These are phyloP conservation scores for Chrysoporthe austroafricana DNA, from an alignment of 2,329 filamentous ascomycete genomes.

Conservation along the genomic window DNA sequence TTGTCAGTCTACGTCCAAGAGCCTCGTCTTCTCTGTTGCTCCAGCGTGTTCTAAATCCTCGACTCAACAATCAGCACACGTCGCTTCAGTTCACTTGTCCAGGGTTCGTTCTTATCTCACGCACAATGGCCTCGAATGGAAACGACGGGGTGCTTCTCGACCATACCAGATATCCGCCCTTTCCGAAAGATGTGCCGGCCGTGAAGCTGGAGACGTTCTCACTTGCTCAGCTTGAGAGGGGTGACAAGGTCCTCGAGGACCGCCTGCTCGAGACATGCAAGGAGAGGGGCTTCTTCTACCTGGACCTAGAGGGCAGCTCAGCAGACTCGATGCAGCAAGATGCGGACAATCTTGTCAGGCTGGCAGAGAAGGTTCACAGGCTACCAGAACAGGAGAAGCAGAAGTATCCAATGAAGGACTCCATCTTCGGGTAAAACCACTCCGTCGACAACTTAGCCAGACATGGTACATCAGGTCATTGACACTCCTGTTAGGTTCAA, in stretches of 20 bases:
- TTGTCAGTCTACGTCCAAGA: neutral
- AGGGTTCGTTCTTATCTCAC: neutral
- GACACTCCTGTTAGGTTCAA: slow-evolving; percentile 21
- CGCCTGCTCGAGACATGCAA: slow-evolving; percentile 27
- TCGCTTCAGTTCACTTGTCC: neutral
- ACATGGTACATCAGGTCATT: neutral
- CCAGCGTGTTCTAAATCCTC: too few relatives aligned
- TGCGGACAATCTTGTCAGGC: slow-evolving; percentile 25
- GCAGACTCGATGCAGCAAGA: slow-evolving; percentile 23
- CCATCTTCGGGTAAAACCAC: slow-evolving; percentile 26
- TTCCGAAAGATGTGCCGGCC: slow-evolving; percentile 22
- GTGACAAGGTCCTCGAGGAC: slow-evolving; percentile 24
- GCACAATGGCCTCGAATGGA: slow-evolving; percentile 15
- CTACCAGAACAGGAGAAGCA: slow-evolving; percentile 29
- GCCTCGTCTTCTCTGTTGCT: neutral
- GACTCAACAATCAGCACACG: too few relatives aligned
- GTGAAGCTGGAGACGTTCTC: slow-evolving; percentile 29
- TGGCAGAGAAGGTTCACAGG: slow-evolving; percentile 27
- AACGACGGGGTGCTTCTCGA: slow-evolving; percentile 11
- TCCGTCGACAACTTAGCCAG: neutral
- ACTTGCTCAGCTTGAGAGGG: slow-evolving; percentile 26
- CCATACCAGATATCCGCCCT: slow-evolving; percentile 17
- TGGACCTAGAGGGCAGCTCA: slow-evolving; percentile 25
- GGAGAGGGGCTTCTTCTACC: slow-evolving; percentile 31
- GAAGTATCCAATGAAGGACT: slow-evolving; percentile 20